Evolutionary conservation across 495 filamentous ascomycete genomes (phyloP), one percentile per base, ranked within the genome.

Genomic region (Penicillium canescens): DNA sequence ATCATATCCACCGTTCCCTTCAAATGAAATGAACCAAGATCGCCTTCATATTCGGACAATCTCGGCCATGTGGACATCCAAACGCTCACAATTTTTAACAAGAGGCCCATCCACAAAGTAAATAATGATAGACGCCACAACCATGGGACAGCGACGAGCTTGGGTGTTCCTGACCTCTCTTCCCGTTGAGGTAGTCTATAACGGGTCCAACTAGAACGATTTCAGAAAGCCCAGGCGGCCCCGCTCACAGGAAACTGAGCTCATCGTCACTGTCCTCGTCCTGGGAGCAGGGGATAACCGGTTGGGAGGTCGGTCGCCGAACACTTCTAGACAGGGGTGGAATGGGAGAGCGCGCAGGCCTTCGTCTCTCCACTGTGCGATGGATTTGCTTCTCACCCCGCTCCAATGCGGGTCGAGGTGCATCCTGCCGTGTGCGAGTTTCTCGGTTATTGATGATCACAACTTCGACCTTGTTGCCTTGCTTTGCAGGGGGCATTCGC

Each of bases 241-340:
- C 42, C 37, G 26, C 31, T 71, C 47, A 74, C 3, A 76, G 41
- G 57, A 76, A 76, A 54, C 73, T 75, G 16, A 78, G 61, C 57
- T 77, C 74, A 41, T 78, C 75, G 16, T 78, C 75, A 41, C 72
- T 75, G 23, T 70, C 72, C 10, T 70, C 68, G 7, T 73, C 66
- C 21, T 64, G 40, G 7, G 67, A 64, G 39, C 52, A 71, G 14
- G 72, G 61, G 34, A 73, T 69, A 16, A 63, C 47, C 4, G 52
- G 51, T 28, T 43, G 40, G 42, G 48, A 21, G 11, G 13, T 28
- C 18, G 33, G 41, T 7, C 12, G 43, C 36, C 31, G 13, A n/a
- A 26, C 38, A 11, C 16, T 23, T 18, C 11, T 35, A 16, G 56
- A 31, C 6, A 46, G 16, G 12, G 20, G 9, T 23, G 50, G 42